Conservation (phyloP, 768 basidiomycete species). For the Xanthoconium stramineum region DNA sequence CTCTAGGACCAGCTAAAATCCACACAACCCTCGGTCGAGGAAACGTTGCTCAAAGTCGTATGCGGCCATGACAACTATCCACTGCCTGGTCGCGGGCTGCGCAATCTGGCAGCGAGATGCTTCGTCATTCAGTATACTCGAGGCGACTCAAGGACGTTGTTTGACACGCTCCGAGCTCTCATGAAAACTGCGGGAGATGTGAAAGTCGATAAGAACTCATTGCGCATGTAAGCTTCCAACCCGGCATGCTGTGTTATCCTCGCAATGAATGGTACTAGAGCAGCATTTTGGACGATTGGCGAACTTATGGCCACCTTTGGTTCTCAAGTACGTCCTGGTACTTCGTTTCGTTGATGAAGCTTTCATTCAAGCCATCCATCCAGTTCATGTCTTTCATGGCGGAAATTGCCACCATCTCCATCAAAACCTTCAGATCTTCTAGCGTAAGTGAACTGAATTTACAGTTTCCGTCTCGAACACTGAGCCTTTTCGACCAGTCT, state of each 20-base stretch:
- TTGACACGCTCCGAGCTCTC: constrained; percentile 80
- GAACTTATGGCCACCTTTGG: constrained; percentile 87
- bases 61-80: constrained; percentile 65
- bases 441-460: constrained; percentile 45
- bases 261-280: constrained; percentile 41
- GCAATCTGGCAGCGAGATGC: constrained; percentile 77
- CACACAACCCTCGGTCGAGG: constrained; percentile 59
- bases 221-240: constrained; percentile 56
- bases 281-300: constrained; percentile 82
- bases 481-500: constrained; percentile 43
- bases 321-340: constrained; percentile 59
- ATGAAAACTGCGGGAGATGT: constrained; percentile 71
- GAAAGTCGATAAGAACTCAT: constrained; percentile 64
- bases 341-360: not conserved
- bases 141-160: constrained; percentile 81
- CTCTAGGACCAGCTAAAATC: constrained; percentile 64
- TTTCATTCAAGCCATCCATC: not conserved
- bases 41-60: constrained; percentile 63
- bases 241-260: not conserved
- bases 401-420: constrained; percentile 65
- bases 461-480: not conserved
- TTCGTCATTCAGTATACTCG: constrained; percentile 68
- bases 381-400: constrained; percentile 96
- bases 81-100: constrained; percentile 82
- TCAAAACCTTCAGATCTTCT: constrained; percentile 72